phyloP scores from a whole-genome alignment of 1,139 yeast species.

The Taphrina sp. region DNA sequence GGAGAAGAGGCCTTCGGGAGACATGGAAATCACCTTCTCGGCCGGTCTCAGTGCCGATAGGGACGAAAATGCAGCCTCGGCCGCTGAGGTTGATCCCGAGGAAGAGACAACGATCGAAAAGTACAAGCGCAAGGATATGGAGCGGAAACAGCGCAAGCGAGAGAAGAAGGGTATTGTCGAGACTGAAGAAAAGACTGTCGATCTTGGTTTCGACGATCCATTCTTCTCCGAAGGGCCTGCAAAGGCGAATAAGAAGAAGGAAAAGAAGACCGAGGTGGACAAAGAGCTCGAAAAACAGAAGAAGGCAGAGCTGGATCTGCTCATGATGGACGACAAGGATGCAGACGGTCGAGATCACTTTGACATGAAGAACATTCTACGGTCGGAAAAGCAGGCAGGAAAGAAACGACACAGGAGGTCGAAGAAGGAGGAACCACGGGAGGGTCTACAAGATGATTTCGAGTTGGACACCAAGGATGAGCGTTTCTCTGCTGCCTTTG shows the following conservation, averaged over 20 bases:
- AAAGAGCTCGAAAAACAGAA: conserved; percentile 37
- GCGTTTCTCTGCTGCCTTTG: conserved; percentile 79
- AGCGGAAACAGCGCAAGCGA: conserved; percentile 79
- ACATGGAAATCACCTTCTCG: conserved; percentile 93
- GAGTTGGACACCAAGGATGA: conserved; percentile 76
- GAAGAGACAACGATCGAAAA: conserved; percentile 81
- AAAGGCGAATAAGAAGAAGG: conserved; percentile 43
- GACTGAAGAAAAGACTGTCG: conserved; percentile 39
- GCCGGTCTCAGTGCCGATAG: conserved; percentile 66
- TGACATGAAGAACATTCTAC: conserved; percentile 57
- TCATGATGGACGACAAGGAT: conserved; percentile 66
- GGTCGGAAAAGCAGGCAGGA: conserved; percentile 53
- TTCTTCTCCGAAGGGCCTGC: conserved; percentile 40
- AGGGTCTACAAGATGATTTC: conserved; percentile 44
- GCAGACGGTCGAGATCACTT: conserved; percentile 56
- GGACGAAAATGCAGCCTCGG: conserved; percentile 50
- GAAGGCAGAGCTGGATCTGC: conserved; percentile 45
- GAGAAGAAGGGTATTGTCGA: conserved; percentile 45
- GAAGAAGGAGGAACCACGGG: conserved; percentile 50
- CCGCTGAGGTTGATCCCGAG: conserved; percentile 45
- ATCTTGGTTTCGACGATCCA: conserved; percentile 40
- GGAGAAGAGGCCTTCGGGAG: conserved; percentile 54
- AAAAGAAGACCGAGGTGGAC: conserved; percentile 28
- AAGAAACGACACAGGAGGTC: conserved; percentile 61
- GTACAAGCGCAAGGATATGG: conserved; percentile 84